These are phyloP conservation scores for Dichomitus squalens DNA, from an alignment of 1,284 basidiomycete species.

Conservation along the genomic window DNA sequence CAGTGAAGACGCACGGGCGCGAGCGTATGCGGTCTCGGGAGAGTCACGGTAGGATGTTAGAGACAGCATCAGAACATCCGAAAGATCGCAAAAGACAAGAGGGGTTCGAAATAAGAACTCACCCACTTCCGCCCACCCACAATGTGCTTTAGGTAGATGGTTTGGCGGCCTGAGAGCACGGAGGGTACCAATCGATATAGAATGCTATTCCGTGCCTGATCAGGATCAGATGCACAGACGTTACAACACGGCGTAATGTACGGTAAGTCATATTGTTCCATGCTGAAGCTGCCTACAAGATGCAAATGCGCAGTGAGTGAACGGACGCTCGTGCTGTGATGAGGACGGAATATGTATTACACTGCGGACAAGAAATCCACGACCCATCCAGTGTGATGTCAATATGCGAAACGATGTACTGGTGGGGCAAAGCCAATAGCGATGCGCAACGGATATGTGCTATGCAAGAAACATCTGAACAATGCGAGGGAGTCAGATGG, in stretches of 20 bases:
- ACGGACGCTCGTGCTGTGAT: neutral
- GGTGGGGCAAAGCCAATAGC: neutral
- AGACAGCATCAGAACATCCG: too few species aligned
- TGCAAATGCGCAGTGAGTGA: neutral
- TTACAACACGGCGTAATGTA: neutral
- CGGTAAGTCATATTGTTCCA: neutral
- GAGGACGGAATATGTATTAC: neutral
- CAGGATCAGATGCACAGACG: neutral
- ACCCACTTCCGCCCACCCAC: neutral
- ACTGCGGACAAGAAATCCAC: neutral
- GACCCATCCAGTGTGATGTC: neutral
- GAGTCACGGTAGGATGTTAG: too few species aligned
- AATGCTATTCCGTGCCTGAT: neutral
- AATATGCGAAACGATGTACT: neutral
- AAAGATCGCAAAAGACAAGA: too few species aligned
- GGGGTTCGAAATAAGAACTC: too few species aligned
- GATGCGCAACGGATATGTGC: neutral
- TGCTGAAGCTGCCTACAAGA: neutral
- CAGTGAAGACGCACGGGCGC: too few species aligned
- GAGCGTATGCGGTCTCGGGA: too few species aligned
- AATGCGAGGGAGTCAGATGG: neutral
- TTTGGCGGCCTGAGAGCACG: neutral
- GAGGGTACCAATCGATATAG: neutral
- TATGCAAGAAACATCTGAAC: neutral
- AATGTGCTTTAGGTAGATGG: neutral